Conservation (phyloP, 2,329 filamentous ascomycete genomes). For the Scorias spongiosa region DNA sequence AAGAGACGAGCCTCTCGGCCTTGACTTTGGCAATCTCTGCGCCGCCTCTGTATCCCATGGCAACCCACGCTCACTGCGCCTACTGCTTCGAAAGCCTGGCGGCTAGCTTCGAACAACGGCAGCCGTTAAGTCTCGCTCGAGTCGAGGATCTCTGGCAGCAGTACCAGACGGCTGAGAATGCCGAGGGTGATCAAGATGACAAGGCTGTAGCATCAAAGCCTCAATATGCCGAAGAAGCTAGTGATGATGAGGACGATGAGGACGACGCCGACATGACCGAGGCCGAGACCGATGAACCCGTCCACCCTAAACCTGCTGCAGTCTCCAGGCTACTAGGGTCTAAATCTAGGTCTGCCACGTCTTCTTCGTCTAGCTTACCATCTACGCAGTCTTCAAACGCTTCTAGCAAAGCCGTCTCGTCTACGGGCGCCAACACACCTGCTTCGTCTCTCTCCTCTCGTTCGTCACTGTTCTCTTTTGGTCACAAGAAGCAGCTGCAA, state of each 20-base stretch:
- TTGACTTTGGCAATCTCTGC: no score
- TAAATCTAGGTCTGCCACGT: slow-evolving; percentile 9
- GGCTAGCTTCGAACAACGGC: slow-evolving; percentile 56
- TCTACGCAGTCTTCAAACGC: slow-evolving; percentile 10
- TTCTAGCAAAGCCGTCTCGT: slow-evolving; percentile 2
- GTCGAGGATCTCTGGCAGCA: slow-evolving; percentile 55
- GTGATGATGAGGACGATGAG: slow-evolving; percentile 9
- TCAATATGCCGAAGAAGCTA: slow-evolving; percentile 27
- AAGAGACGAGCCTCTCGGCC: no score
- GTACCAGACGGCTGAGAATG: slow-evolving; percentile 27
- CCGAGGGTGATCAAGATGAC: slow-evolving; percentile 20
- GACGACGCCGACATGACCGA: slow-evolving; percentile 16
- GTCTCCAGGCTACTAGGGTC: slow-evolving; percentile 27
- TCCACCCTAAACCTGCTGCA: slow-evolving; percentile 23
- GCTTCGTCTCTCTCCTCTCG: slow-evolving; percentile 33
- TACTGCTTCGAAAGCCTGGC: slow-evolving; percentile 83
- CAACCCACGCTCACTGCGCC: slow-evolving; percentile 69
- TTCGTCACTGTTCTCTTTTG: slow-evolving; percentile 25
- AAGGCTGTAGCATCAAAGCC: slow-evolving; percentile 18
- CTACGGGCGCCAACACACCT: slow-evolving; percentile 11
- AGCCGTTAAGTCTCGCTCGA: slow-evolving; percentile 49
- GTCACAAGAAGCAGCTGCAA: slow-evolving; percentile 7
- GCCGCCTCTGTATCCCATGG: slow-evolving; percentile 41
- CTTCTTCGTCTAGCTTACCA: slow-evolving; percentile 17
- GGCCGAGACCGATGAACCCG: slow-evolving; percentile 5